Evolutionary conservation across 2,329 filamentous ascomycete species (phyloP).

Genomic region (Colletotrichum camelliae): DNA sequence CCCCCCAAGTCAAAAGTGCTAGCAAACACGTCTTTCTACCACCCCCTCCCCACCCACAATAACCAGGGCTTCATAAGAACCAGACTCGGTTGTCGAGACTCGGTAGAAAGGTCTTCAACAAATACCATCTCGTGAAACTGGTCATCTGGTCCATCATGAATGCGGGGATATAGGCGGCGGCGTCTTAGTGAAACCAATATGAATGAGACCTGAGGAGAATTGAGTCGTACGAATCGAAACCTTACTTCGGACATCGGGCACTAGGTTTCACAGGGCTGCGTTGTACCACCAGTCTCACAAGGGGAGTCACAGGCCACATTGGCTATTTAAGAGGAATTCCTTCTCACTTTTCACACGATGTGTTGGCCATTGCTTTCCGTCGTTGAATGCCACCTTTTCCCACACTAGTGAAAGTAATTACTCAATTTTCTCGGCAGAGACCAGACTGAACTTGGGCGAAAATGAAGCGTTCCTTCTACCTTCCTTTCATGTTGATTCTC

Average conservation of each 20-base stretch:
- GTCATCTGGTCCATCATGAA: neutral
- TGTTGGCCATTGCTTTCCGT: neutral
- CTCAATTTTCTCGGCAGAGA: neutral
- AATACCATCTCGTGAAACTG: neutral
- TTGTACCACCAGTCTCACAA: neutral
- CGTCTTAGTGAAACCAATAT: neutral
- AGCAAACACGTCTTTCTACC: neutral
- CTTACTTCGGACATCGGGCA: neutral
- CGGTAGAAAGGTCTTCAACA: neutral
- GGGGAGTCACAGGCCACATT: neutral
- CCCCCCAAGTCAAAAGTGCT: neutral
- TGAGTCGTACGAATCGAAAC: neutral
- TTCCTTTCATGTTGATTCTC: neutral
- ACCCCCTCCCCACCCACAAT: too few relatives aligned
- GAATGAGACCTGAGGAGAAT: neutral
- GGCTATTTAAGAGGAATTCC: neutral
- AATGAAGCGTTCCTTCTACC: neutral
- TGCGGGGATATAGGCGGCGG: neutral
- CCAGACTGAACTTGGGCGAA: neutral
- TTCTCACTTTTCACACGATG: neutral
- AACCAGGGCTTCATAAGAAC: neutral
- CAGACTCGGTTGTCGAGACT: neutral
- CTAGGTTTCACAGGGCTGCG: neutral
- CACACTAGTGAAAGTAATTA: neutral
- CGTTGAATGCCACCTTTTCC: neutral